Conservation (phyloP, 305 asterid species). For the Plantago rigida region DNA sequence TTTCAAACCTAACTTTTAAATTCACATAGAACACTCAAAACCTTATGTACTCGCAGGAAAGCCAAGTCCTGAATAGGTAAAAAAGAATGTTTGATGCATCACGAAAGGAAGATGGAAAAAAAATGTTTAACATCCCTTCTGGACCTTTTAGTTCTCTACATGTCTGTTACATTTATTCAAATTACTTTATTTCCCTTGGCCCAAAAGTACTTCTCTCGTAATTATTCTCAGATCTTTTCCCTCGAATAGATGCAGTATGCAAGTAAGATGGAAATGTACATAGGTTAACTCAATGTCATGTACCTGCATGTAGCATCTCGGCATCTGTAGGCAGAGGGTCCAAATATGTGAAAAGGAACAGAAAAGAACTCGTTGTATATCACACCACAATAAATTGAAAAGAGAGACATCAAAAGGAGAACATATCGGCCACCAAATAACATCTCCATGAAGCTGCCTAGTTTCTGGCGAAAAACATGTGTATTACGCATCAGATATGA, state of each 20-base stretch:
- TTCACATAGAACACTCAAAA: conserved; percentile 2
- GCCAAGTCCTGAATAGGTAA: conserved; percentile 11
- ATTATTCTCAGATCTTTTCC: not conserved
- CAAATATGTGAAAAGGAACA: conserved; percentile 93
- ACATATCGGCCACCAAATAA: conserved; percentile 93
- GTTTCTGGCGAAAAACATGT: conserved; percentile 58
- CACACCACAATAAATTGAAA: conserved; percentile 93
- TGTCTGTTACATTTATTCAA: not conserved
- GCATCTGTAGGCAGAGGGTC: conserved; percentile 82
- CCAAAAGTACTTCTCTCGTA: too few species aligned
- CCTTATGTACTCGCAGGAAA: not conserved
- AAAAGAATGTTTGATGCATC: too few species aligned
- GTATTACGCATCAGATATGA: conserved; percentile 11
- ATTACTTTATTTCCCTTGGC: not conserved
- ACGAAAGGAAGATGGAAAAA: too few species aligned
- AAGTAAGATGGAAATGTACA: conserved; percentile 3
- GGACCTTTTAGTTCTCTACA: not conserved
- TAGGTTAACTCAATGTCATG: not conserved
- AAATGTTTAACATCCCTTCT: not conserved
- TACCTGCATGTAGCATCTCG: conserved; percentile 94
- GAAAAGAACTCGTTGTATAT: conserved; percentile 97
- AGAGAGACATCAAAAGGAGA: conserved; percentile 82
- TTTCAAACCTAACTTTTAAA: conserved; percentile 16
- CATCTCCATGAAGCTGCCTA: conserved; percentile 99
- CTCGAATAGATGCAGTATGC: conserved; percentile 11